Evolutionary conservation across 306 rosid species (phyloP).

Genomic region (Ochetophila trinervis): DNA sequence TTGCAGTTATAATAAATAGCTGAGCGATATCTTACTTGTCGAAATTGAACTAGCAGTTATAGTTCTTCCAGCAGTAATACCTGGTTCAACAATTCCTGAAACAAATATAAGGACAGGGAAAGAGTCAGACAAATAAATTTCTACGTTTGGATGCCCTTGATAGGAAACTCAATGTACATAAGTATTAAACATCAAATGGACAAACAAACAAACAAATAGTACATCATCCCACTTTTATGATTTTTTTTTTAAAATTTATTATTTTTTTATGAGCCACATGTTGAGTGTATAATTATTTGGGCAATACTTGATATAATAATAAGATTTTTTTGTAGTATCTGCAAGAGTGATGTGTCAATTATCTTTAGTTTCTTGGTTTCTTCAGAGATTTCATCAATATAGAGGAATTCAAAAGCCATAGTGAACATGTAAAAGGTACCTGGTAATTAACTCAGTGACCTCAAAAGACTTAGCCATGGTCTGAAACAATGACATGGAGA

Average conservation of each 20-base stretch:
- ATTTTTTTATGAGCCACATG: too few species aligned
- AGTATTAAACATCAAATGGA: neutral
- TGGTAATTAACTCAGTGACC: constrained; percentile 96
- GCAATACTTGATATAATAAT: too few species aligned
- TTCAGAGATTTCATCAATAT: constrained; percentile 17
- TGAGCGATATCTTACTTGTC: constrained; percentile 42
- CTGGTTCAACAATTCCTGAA: constrained; percentile 61
- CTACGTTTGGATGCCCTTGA: neutral
- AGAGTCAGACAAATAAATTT: constrained; percentile 25
- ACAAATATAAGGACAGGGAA: constrained; percentile 23
- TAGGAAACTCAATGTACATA: neutral
- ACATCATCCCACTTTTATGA: neutral
- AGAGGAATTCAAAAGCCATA: constrained; percentile 24
- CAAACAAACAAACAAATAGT: neutral
- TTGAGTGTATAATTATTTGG: too few species aligned
- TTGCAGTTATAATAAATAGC: neutral
- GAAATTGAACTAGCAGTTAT: constrained; percentile 39
- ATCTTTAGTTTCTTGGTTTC: too few species aligned
- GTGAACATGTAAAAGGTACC: constrained; percentile 40
- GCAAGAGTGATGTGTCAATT: too few species aligned
- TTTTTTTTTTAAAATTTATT: too few species aligned
- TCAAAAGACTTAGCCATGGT: constrained; percentile 97
- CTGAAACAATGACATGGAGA: constrained; percentile 50
- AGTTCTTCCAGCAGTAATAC: constrained; percentile 35
- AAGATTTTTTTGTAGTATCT: too few species aligned